A percentile compares a stretch with the other conserved stretches of the same genome.
Conservation (phyloP, 2,329 filamentous ascomycete genomes). For the Stagonosporopsis tanaceti region DNA sequence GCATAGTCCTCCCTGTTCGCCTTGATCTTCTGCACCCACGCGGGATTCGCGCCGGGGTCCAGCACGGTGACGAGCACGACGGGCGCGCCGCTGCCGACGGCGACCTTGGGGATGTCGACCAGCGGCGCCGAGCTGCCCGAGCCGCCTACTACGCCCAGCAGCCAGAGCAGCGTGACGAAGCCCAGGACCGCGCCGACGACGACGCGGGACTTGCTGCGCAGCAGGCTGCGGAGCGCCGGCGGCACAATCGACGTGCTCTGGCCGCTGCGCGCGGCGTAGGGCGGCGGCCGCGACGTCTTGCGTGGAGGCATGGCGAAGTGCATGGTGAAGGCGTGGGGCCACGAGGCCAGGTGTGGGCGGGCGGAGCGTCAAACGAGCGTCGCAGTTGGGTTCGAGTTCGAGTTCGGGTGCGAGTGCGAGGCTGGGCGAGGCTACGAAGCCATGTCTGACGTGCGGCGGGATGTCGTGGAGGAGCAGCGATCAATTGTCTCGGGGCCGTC, state of each 20-base stretch:
- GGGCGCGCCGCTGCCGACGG: slow-evolving; percentile 57
- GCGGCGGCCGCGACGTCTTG: slow-evolving; percentile 79
- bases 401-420: background rate
- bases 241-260: slow-evolving; percentile 35
- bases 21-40: slow-evolving; percentile 76
- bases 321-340: slow-evolving; percentile 57
- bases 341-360: slow-evolving; percentile 15
- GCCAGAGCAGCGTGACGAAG: slow-evolving; percentile 57
- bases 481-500: slow-evolving; percentile 3
- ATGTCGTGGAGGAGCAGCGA: slow-evolving; percentile 4
- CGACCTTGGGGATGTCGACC: slow-evolving; percentile 38
- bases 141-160: slow-evolving; percentile 45
- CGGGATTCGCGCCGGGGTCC: slow-evolving; percentile 70
- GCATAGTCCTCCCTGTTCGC: slow-evolving; percentile 89
- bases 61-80: slow-evolving; percentile 86
- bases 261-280: slow-evolving; percentile 70
- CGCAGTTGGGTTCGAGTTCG: slow-evolving; percentile 3
- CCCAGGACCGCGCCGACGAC: slow-evolving; percentile 63
- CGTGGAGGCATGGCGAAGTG: slow-evolving; percentile 90
- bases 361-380: slow-evolving; percentile 3
- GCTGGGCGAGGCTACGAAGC: slow-evolving; percentile 20
- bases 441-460: slow-evolving; percentile 25
- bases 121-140: slow-evolving; percentile 20
- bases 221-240: slow-evolving; percentile 56
- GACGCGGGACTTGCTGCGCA: slow-evolving; percentile 69